Conservation (phyloP, 148 eudicot species). For the Camellia granthamiana region DNA sequence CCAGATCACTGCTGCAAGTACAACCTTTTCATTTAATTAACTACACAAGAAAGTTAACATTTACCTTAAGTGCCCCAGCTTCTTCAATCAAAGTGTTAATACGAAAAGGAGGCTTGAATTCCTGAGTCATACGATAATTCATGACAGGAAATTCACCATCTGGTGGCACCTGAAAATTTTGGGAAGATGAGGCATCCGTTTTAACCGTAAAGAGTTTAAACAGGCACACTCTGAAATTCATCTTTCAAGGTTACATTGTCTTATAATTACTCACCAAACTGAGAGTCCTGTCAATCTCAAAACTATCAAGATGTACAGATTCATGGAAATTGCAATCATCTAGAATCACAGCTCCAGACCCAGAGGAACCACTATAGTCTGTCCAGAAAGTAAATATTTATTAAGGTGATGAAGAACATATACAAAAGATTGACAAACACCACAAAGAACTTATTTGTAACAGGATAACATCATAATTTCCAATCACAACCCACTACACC, state of each 20-base stretch:
- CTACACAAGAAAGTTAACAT: not conserved
- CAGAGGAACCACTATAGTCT: slow-evolving; percentile 73
- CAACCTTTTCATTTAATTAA: not conserved
- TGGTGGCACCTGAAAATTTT: slow-evolving; percentile 67
- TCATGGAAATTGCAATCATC: slow-evolving; percentile 98
- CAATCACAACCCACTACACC: not conserved
- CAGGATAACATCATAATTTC: not conserved
- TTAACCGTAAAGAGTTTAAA: slow-evolving; percentile 3
- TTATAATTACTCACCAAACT: slow-evolving; percentile 58
- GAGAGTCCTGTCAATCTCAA: slow-evolving; percentile 79
- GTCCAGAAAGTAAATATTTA: slow-evolving; percentile 12
- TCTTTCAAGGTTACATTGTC: not conserved
- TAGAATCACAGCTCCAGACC: slow-evolving; percentile 78
- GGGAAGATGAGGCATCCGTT: slow-evolving; percentile 11
- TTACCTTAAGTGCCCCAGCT: slow-evolving; percentile 87
- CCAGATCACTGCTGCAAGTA: slow-evolving; percentile 2
- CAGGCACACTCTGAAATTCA: not conserved
- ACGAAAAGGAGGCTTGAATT: slow-evolving; percentile 90
- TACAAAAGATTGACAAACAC: not conserved
- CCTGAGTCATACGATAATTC: slow-evolving; percentile 99
- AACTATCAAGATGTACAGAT: slow-evolving; percentile 91
- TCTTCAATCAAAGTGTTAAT: slow-evolving; percentile 80
- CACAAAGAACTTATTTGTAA: not conserved
- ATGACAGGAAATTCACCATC: slow-evolving; percentile 98
- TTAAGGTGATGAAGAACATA: slow-evolving; percentile 6